These are phyloP conservation scores for Ceriops decandra DNA, from an alignment of 345 rosid species.

Conservation along the genomic window DNA sequence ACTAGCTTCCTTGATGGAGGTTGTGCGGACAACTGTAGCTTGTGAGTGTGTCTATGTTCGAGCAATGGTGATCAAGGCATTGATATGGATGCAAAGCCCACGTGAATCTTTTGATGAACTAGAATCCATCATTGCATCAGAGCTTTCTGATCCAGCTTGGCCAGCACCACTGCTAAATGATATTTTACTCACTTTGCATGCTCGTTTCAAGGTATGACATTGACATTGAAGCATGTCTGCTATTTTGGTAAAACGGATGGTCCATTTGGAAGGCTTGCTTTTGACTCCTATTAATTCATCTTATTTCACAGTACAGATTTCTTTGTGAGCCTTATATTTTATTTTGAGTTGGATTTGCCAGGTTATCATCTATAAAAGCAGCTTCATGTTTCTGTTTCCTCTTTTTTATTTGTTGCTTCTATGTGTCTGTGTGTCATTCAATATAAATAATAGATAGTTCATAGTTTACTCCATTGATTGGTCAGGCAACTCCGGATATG, in stretches of 20 bases:
- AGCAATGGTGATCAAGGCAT: slow-evolving; percentile 96
- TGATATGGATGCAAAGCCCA: slow-evolving; percentile 99
- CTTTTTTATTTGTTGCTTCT: neutral
- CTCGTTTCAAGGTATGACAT: slow-evolving; percentile 88
- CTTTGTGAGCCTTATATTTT: too few species aligned
- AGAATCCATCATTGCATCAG: slow-evolving; percentile 93
- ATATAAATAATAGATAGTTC: neutral
- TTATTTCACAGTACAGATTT: too few species aligned
- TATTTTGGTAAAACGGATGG: neutral
- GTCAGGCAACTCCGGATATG: slow-evolving; percentile 97
- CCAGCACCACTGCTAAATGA: slow-evolving; percentile 90
- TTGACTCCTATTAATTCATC: too few species aligned
- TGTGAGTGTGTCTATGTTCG: slow-evolving; percentile 98
- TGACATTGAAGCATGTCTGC: neutral
- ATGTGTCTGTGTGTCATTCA: neutral
- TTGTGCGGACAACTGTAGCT: slow-evolving; percentile 97
- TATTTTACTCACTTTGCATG: slow-evolving; percentile 93
- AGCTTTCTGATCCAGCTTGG: slow-evolving; percentile 99
- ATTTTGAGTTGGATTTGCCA: too few species aligned
- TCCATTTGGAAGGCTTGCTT: too few species aligned
- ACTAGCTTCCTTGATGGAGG: slow-evolving; percentile 94
- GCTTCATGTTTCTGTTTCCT: too few species aligned
- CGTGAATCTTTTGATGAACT: slow-evolving; percentile 89
- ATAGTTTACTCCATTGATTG: slow-evolving; percentile 20
- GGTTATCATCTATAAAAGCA: too few species aligned